A percentile compares a stretch with the other conserved stretches of the same genome.
Conservation (phyloP, 164 flowering plant species). For the Aristolochia contorta region DNA sequence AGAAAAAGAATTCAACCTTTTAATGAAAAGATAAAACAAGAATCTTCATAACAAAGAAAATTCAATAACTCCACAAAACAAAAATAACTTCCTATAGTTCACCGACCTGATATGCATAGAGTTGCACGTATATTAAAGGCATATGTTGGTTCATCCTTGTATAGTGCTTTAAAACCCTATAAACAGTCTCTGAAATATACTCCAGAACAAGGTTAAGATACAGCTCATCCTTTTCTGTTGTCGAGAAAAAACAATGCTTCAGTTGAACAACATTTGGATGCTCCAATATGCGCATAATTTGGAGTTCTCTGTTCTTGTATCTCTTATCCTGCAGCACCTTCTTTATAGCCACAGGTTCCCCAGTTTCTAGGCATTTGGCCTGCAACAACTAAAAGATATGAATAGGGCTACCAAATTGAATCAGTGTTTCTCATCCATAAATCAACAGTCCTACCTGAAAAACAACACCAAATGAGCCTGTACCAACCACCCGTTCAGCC, state of each 20-base stretch:
- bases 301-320: slow-evolving; percentile 97
- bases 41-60: no score
- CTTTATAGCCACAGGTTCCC: slow-evolving; percentile 90
- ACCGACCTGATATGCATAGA: slow-evolving; percentile 86
- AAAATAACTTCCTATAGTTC: background rate
- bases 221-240: slow-evolving; percentile 78
- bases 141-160: slow-evolving; percentile 64
- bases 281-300: slow-evolving; percentile 74
- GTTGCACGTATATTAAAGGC: slow-evolving; percentile 70
- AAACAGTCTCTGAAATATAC: slow-evolving; percentile 81
- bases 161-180: slow-evolving; percentile 66
- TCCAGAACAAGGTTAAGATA: slow-evolving; percentile 93
- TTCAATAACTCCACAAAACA: background rate
- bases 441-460: slow-evolving; percentile 46
- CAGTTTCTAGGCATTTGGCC: slow-evolving; percentile 94
- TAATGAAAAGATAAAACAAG: no score
- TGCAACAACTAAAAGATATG: slow-evolving; percentile 12
- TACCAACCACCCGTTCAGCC: slow-evolving; percentile 98
- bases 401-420: background rate
- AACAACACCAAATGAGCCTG: slow-evolving; percentile 99
- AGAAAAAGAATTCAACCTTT: no score
- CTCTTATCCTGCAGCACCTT: slow-evolving; percentile 97
- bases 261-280: slow-evolving; percentile 82
- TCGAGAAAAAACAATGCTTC: slow-evolving; percentile 83
- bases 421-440: background rate